phyloP scores from a whole-genome alignment of 2,329 filamentous ascomycete species.

The Aspergillus sclerotialis region DNA sequence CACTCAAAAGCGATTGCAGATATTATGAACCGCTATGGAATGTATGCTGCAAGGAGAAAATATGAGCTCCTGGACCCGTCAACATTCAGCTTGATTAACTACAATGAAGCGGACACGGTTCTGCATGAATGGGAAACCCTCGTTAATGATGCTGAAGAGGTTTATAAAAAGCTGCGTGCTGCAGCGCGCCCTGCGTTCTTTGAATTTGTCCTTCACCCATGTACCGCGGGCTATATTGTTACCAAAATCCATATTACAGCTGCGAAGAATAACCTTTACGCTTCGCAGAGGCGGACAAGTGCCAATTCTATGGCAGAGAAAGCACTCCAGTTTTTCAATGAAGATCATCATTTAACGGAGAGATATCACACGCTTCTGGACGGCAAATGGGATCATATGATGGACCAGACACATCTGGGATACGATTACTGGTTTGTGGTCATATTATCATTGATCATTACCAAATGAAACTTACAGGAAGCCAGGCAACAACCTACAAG shows the following conservation, averaged over 20 bases:
- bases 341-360: constrained; percentile 50
- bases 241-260: constrained; percentile 48
- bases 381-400: constrained; percentile 58
- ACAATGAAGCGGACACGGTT: constrained; percentile 55
- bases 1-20: constrained; percentile 44
- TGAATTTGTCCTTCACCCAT: constrained; percentile 55
- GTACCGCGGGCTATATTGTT: constrained; percentile 51
- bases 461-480: not conserved
- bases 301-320: constrained; percentile 49
- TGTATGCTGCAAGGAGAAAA: constrained; percentile 53
- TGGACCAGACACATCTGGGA: constrained; percentile 49
- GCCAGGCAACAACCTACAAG: constrained; percentile 66
- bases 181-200: constrained; percentile 54
- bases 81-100: constrained; percentile 57
- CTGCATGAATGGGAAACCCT: constrained; percentile 51
- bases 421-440: constrained; percentile 38
- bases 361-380: constrained; percentile 52
- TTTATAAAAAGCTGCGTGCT: constrained; percentile 49
- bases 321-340: constrained; percentile 49
- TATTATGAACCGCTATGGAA: constrained; percentile 50
- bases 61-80: constrained; percentile 55
- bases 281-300: constrained; percentile 49
- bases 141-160: constrained; percentile 46
- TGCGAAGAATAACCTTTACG: constrained; percentile 50
- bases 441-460: not conserved